Base-by-base conservation (phyloP, 352 stramenopile species). In the Globisporangium uncinulatum region DNA sequence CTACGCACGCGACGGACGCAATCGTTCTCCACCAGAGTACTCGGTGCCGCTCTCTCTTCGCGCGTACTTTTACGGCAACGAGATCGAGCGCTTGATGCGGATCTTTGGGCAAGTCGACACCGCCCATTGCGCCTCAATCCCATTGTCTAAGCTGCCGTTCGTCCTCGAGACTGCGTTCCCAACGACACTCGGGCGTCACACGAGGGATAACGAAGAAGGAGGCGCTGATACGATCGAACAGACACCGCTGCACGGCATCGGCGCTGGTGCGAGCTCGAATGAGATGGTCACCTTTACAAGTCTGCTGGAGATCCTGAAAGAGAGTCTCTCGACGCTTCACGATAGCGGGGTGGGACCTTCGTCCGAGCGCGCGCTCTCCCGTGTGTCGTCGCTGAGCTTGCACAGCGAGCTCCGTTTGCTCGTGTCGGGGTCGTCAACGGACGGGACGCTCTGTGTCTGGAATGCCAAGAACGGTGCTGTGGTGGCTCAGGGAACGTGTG, bases 371-470 rank as follows among this genome's bases (percentile, higher is more conserved):
- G 43, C 49, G 2, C 32, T 63, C 4, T 51, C 61, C 0, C 54
- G 55, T 4, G 60, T 75, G 4, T 65, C 69, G 6, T 51, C 46
- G n/a, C 68, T 86, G 24, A 71, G 74, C 46, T 51, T 67, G 8
- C 61, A 80, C 42, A 39, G 47, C 4, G 51, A 66, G 6, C 43
- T 69, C 8, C 43, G 60, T 10, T 59, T 63, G 7, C 43, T 86
- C 2, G 42, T 79, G 19, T 70, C 73, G 7, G 57, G 63, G 3
- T 84, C 71, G 1, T 59, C 61, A 5, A 56, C 45, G 20, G 61
- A 79, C 32, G 60, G 54, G 0, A 69, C 53, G 0, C 80, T 84
- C 44, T 84, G 74, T 29, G 57, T 76, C 6, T 86, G 76, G 76
- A 80, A 79, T 51, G 24, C 80, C 10, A 67, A 69, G 37, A 77